Base-by-base conservation (phyloP, 495 filamentous ascomycete species). In the Margaritispora aquatica region DNA sequence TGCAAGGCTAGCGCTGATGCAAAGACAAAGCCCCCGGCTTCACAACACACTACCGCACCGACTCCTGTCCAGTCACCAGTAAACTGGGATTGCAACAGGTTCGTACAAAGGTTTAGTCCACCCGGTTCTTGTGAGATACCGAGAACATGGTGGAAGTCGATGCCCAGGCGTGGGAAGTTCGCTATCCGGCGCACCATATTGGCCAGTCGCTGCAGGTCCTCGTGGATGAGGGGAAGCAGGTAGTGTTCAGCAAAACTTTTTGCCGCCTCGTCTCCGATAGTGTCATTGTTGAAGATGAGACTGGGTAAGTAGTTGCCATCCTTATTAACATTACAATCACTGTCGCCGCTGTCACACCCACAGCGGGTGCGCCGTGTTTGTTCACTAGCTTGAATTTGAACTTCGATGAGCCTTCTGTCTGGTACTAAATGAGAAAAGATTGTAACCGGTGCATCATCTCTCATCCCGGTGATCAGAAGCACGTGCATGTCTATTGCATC, bases 391-490 rank as follows among this genome's bases (percentile, higher is more conserved):
- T 70, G 20, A 55, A 86, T 73, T 52, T 66, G 73, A 63, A 86
- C 71, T 44, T 86, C 82, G 60, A 86, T 41, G 26, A 86, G 58
- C 58, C 71, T 78, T 60, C 72, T 83, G 19, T 75, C 68, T 59
- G 83, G 80, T 46, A 85, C 79, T 57, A 84, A 68, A 75, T 78
- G 77, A 26, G 80, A 80, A 0, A 81, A 77, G 50, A 61, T 52
- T 59, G 78, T 72, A 31, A 88, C 77, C 3, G 82, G 83, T 4
- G 80, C 78, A 64, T 81, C 72, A 58, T 87, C 84, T 75, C 81
- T 84, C 80, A 88, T 82, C 4, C 84, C 84, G 0, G 83, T 86
- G 66, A 88, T 81, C 29, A 88, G 56, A 50, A 86, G 73, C 53
- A 84, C 81, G 59, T 85, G 77, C 20, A 74, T 70, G 72, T 79